Conservation (phyloP, 75 land plant species). For the Ceratopteris richardii region DNA sequence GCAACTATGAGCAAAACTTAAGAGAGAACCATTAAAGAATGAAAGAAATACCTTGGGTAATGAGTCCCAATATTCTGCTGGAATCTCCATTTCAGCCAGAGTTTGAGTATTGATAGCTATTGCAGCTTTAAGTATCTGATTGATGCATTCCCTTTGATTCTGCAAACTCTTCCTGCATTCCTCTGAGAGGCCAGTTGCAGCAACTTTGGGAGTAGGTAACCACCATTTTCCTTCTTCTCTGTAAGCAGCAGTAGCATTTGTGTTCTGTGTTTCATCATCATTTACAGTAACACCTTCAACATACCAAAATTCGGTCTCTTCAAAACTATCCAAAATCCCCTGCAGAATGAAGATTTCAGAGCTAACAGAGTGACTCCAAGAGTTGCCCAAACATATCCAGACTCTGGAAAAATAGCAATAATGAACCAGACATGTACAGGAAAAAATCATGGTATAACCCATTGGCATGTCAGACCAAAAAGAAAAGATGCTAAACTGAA, state of each 20-base stretch:
- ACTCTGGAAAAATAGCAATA: too few relatives aligned
- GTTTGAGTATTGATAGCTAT: slow-evolving; percentile 57
- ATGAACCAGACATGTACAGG: too few relatives aligned
- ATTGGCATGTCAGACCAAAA: too few relatives aligned
- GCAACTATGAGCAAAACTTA: not conserved
- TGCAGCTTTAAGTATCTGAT: slow-evolving; percentile 74
- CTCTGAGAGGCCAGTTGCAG: slow-evolving; percentile 51
- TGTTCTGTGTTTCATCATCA: slow-evolving; percentile 27
- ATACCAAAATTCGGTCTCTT: slow-evolving; percentile 78
- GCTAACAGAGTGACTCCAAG: too few relatives aligned
- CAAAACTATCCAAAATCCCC: slow-evolving; percentile 50
- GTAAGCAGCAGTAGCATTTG: slow-evolving; percentile 17
- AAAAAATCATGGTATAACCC: too few relatives aligned
- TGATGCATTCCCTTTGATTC: slow-evolving; percentile 64
- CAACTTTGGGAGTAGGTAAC: slow-evolving; percentile 74
- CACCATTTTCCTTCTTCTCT: slow-evolving; percentile 85
- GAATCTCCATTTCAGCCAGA: slow-evolving; percentile 75
- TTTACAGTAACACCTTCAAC: slow-evolving; percentile 54
- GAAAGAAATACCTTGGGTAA: slow-evolving; percentile 58
- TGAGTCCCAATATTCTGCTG: slow-evolving; percentile 51
- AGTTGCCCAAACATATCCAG: too few relatives aligned
- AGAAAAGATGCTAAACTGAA: too few relatives aligned
- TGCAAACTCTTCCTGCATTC: slow-evolving; percentile 47
- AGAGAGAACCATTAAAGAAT: not conserved
- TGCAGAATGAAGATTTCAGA: too few relatives aligned